These are phyloP conservation scores for Firmiana major DNA, from an alignment of 345 rosid species.

Conservation along the genomic window DNA sequence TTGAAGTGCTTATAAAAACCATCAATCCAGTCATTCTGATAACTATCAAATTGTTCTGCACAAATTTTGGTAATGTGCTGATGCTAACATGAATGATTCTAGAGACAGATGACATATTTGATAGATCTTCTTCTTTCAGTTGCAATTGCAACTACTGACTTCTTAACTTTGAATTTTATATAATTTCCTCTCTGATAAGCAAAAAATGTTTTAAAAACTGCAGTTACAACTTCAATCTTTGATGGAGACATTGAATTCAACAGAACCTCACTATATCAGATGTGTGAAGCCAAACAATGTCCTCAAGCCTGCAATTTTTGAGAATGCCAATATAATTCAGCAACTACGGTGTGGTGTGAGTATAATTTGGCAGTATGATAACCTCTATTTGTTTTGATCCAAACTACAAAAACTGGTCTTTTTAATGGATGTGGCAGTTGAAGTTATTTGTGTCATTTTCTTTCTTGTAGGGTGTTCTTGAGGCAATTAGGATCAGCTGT, in stretches of 20 bases:
- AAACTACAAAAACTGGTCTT: not conserved
- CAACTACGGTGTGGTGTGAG: slow-evolving; percentile 99
- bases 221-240: slow-evolving; percentile 97
- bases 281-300: slow-evolving; percentile 99
- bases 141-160: not conserved
- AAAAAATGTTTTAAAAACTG: slow-evolving; percentile 27
- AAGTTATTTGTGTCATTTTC: not conserved
- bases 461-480: slow-evolving; percentile 70
- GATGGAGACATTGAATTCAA: slow-evolving; percentile 91
- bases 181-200: slow-evolving; percentile 19
- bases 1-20: not conserved
- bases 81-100: not conserved
- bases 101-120: not conserved
- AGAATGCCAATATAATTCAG: slow-evolving; percentile 85
- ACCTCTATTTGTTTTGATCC: slow-evolving; percentile 6
- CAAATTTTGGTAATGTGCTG: not conserved
- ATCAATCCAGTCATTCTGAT: not conserved
- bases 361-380: slow-evolving; percentile 24
- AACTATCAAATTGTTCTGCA: not conserved
- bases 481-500: slow-evolving; percentile 81
- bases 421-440: slow-evolving; percentile 14
- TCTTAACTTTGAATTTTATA: not conserved
- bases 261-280: slow-evolving; percentile 99
- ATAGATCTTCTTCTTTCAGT: not conserved
- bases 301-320: slow-evolving; percentile 94